Evolutionary conservation across 2,329 filamentous ascomycete species (phyloP), one percentile per base, ranked within the genome.

Genomic region (Blastomyces gilchristii): DNA sequence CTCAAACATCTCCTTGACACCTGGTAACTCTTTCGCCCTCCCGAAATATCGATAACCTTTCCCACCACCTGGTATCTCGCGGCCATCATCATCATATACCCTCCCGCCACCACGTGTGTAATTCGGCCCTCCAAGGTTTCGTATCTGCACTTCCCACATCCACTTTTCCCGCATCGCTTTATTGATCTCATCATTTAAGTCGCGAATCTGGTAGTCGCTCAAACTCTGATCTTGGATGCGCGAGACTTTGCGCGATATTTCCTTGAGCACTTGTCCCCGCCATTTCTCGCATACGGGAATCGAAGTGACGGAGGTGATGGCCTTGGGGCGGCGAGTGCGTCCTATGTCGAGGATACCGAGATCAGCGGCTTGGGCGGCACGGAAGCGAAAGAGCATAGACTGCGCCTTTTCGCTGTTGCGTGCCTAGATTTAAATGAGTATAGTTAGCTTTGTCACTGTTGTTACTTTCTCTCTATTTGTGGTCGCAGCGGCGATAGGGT

Each of bases 331-430:
- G 12, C 92, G 90, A 9, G 91, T 88, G 66, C 92, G 90, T 64
- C 91, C 89, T 37, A 89, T 89, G 80, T 97, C 93, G 78, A 99
- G 90, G 76, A 97, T 97, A 73, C 93, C 93, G 58, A 97, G 84
- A 79, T 97, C 92, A 67, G 91, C 91, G 68, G 93, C 93, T 84
- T 97, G 94, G 71, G 93, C 90, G 73, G 96, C 94, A 76, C 94
- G 91, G 82, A 99, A 99, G 82, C 94, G 93, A 81, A 97, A 99
- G 77, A 99, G 93, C 93, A 99, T 99, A 58, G 92, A 97, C 82
- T 99, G 94, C 72, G 94, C 93, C 78, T 97, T 99, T 83, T 97
- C 93, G 56, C 90, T 93, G 78, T 97, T 97, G 74, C 93, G 93
- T 73, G 93, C 92, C 93, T 91, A 69, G 39, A 1, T 9, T 58